Percentiles rank a stretch among this genome's conserved stretches.
Evolutionary conservation across 257 asterid species (phyloP).

Genomic region (Solanum sparsipilum): DNA sequence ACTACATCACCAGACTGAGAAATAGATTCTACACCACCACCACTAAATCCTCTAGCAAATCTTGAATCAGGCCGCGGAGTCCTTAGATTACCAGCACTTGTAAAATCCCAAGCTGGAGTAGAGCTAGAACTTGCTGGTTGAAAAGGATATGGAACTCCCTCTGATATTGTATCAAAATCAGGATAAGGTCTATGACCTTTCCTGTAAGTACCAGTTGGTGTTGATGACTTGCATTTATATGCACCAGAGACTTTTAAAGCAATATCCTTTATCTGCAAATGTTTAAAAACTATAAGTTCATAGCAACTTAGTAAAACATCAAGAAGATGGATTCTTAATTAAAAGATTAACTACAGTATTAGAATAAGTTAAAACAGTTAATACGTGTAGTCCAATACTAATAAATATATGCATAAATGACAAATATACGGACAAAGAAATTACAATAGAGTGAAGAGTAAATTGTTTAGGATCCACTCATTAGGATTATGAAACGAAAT

Average conservation of each 20-base stretch:
- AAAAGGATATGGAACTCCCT: slow-evolving; percentile 48
- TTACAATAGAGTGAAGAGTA: not conserved
- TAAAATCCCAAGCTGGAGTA: slow-evolving; percentile 78
- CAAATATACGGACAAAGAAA: not conserved
- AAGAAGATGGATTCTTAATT: not conserved
- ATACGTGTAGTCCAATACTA: not conserved
- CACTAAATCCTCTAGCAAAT: slow-evolving; percentile 19
- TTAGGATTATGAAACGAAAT: not conserved
- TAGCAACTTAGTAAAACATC: not conserved
- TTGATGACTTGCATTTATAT: slow-evolving; percentile 49
- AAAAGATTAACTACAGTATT: not conserved
- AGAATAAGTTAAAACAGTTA: not conserved
- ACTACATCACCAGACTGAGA: slow-evolving; percentile 41
- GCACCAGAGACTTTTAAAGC: slow-evolving; percentile 82
- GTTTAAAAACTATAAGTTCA: not conserved
- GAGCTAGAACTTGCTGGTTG: slow-evolving; percentile 71
- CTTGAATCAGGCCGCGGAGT: slow-evolving; percentile 31
- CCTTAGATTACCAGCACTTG: slow-evolving; percentile 24
- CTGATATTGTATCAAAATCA: slow-evolving; percentile 55
- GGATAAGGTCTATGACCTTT: slow-evolving; percentile 51
- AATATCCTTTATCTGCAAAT: slow-evolving; percentile 75
- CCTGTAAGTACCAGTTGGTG: slow-evolving; percentile 34
- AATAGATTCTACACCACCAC: slow-evolving; percentile 25
- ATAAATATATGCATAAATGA: not conserved
- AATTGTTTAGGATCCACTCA: not conserved